phyloP scores from a whole-genome alignment of 768 basidiomycete genomes.

The Pleurotus ostreatus region DNA sequence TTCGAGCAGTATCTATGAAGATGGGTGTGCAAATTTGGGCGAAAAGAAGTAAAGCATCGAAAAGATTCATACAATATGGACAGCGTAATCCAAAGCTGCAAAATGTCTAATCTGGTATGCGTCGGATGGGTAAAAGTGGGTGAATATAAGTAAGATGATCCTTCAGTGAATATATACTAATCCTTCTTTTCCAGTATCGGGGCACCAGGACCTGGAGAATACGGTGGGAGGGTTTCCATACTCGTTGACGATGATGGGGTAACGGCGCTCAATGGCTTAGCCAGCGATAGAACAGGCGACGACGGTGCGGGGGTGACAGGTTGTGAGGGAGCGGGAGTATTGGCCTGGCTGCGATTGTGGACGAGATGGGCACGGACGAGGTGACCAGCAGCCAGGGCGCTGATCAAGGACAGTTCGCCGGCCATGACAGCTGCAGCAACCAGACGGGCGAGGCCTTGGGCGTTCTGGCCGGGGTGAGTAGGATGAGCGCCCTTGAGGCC shows the following conservation, averaged over 20 bases:
- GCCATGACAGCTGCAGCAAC: slow-evolving; percentile 96
- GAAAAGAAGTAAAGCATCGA: background rate
- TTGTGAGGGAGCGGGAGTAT: slow-evolving; percentile 66
- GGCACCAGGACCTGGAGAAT: slow-evolving; percentile 19
- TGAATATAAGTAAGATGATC: background rate
- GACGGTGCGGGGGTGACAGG: slow-evolving; percentile 55
- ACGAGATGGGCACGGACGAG: slow-evolving; percentile 90
- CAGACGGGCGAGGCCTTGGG: slow-evolving; percentile 84
- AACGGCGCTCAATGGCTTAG: slow-evolving; percentile 5
- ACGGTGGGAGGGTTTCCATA: slow-evolving; percentile 35
- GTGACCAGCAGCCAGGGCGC: slow-evolving; percentile 92
- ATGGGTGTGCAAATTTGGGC: too few relatives aligned
- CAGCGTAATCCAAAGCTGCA: background rate
- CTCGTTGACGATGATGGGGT: slow-evolving; percentile 8
- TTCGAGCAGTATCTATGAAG: too few relatives aligned
- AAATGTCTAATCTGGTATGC: background rate
- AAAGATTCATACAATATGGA: background rate
- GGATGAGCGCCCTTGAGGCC: slow-evolving; percentile 89
- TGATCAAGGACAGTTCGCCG: slow-evolving; percentile 88
- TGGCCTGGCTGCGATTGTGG: slow-evolving; percentile 83
- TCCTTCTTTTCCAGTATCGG: slow-evolving; percentile 4
- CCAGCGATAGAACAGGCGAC: slow-evolving; percentile 8
- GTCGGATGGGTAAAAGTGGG: background rate
- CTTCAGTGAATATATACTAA: background rate
- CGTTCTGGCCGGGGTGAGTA: slow-evolving; percentile 83